Evolutionary conservation across 352 stramenopile genomes (phyloP), one percentile per base, ranked within the genome.

Genomic region (Pythium phragmiticola): DNA sequence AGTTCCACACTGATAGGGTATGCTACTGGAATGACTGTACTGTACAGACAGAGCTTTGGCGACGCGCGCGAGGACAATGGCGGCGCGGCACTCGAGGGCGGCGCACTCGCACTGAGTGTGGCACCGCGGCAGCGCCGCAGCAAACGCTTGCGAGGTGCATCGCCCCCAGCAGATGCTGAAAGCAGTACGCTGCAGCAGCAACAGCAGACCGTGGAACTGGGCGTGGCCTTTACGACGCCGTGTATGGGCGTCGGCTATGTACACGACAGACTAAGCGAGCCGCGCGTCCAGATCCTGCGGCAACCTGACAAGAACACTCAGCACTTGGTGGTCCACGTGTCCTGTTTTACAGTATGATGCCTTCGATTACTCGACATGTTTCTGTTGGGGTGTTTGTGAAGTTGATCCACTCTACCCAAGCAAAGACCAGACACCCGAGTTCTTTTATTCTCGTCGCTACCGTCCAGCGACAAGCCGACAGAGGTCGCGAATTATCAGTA

Each of bases 191-290:
- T 39, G 12, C n/a, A 50, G 11, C 6, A 46, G 3, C 21, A 61
- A 26, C 12, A 28, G 6, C 16, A 36, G 21, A 58, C 37, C 11
- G 65, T 87, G 17, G 71, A 88, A n/a, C 52, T 91, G 3, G 78
- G 77, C 17, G 77, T 60, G 17, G 80, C 80, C 9, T 89, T 89
- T 57, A 83, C 82, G 33, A 91, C 82, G 13, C 75, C 78, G 1
- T 81, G 80, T 43, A 91, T 91, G 77, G 82, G 74, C 16, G 78
- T 89, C 5, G 82, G 82, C 4, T 83, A 80, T 53, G 51, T 79
- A 39, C 71, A 75, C 28, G 75, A 68, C 21, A 19, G 57, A 47
- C 48, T 58, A 5, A 28, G 51, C 0, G 54, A 60, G 37, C 66
- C 69, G 2, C 73, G 77, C n/a, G 71, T 86, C 2, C 70, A 89